Percentiles rank a stretch among this genome's conserved stretches.
These are phyloP conservation scores for Vaccinium vitisidaea DNA, from an alignment of 148 eudicot genomes.

Conservation along the genomic window DNA sequence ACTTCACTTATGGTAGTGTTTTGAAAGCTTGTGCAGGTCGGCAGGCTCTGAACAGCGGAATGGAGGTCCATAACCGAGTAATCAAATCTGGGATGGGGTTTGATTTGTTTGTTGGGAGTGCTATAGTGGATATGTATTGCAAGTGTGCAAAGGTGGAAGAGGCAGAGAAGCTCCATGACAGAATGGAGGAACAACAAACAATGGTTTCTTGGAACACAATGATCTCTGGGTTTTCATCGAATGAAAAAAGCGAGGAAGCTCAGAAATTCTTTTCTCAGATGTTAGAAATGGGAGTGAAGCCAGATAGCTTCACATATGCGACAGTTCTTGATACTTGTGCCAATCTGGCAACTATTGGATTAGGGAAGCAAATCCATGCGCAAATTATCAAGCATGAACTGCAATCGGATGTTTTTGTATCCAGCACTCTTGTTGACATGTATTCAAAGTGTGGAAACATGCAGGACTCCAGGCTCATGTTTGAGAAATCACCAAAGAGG, in stretches of 20 bases:
- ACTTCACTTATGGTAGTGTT: constrained; percentile 89
- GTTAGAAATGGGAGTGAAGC: constrained; percentile 62
- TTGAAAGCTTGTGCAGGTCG: constrained; percentile 67
- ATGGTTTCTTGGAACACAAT: constrained; percentile 91
- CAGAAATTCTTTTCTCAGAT: constrained; percentile 61
- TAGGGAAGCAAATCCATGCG: constrained; percentile 89
- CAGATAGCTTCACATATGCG: constrained; percentile 86
- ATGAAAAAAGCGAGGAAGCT: constrained; percentile 73
- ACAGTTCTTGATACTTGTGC: constrained; percentile 95
- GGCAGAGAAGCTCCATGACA: constrained; percentile 73
- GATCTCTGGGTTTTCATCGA: constrained; percentile 63
- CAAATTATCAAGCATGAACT: constrained; percentile 76
- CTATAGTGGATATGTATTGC: constrained; percentile 93
- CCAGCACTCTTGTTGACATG: constrained; percentile 91
- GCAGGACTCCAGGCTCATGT: constrained; percentile 64
- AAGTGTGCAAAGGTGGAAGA: constrained; percentile 70
- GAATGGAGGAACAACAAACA: constrained; percentile 57
- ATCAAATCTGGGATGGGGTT: constrained; percentile 78
- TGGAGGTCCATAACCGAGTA: constrained; percentile 63
- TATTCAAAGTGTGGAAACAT: constrained; percentile 87
- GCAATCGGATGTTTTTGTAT: constrained; percentile 66
- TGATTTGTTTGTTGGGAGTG: constrained; percentile 73
- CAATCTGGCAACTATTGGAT: constrained; percentile 72
- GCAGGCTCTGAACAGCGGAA: constrained; percentile 49
- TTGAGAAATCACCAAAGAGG: constrained; percentile 53